Base-by-base conservation (phyloP, 345 rosid species). In the Hibiscus syriacus region DNA sequence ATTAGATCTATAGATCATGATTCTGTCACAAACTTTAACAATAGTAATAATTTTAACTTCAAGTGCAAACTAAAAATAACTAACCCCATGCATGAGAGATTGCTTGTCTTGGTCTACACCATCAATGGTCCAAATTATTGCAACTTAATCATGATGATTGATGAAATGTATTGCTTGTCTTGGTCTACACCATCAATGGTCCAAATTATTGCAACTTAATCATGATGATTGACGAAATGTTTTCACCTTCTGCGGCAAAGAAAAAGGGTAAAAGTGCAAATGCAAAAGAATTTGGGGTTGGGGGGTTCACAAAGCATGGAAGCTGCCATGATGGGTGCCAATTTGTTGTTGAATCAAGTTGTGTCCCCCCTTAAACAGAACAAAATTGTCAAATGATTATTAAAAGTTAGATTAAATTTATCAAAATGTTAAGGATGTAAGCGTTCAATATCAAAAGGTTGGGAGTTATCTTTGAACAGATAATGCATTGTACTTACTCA, bases 321-420 rank as follows among this genome's bases (percentile, higher is more conserved):
- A 38, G 22, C 55, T 67, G 87, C 81, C 71, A 88, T 79, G 67
- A 88, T 83, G 80, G 73, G 69, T 53, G 61, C 77, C 86, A 79
- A 76, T 68, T 70, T 74, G 76, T 70, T 52, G 78, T 72, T 75
- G 81, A 71, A 61, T 84, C 84, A 78, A 68, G 84, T n/a, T n/a
- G n/a, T n/a, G n/a, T n/a, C n/a, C n/a, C n/a, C n/a, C n/a, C n/a
- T n/a, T n/a, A n/a, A n/a, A n/a, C n/a, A n/a, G n/a, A n/a, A n/a
- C n/a, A n/a, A n/a, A n/a, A n/a, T n/a, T n/a, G n/a, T n/a, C n/a
- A n/a, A n/a, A n/a, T n/a, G n/a, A n/a, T n/a, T n/a, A n/a, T n/a
- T n/a, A n/a, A n/a, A n/a, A n/a, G n/a, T n/a, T n/a, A n/a, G n/a
- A n/a, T n/a, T n/a, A n/a, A n/a, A n/a, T n/a, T n/a, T n/a, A n/a